Evolutionary conservation across 2,329 filamentous ascomycete species (phyloP).

Genomic region (Microdochium trichocladiopsis): DNA sequence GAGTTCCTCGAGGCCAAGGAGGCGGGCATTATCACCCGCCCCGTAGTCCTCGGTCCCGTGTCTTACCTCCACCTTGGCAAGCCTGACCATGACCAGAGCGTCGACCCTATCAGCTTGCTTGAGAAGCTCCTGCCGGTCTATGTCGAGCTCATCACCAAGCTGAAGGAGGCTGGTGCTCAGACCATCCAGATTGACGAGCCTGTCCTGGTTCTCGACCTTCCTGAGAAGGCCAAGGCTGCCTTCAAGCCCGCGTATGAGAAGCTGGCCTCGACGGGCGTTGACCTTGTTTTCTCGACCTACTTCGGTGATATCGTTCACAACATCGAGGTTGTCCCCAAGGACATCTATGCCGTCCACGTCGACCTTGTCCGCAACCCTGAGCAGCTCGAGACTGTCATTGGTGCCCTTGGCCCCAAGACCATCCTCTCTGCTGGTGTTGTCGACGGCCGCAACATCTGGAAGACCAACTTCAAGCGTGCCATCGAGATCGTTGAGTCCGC

Average conservation of each 20-base stretch:
- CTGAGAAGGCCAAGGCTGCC: conserved; percentile 82
- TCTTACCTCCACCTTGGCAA: conserved; percentile 97
- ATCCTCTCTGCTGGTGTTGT: conserved; percentile 93
- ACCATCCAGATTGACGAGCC: conserved; percentile 98
- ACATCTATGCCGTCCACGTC: conserved; percentile 80
- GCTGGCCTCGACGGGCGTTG: conserved; percentile 71
- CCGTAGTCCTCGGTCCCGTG: conserved; percentile 90
- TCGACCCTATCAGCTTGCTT: conserved; percentile 89
- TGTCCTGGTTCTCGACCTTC: conserved; percentile 89
- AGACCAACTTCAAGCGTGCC: conserved; percentile 96
- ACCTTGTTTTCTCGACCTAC: conserved; percentile 90
- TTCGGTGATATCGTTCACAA: conserved; percentile 99
- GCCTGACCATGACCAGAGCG: conserved; percentile 90
- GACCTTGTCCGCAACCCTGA: conserved; percentile 98
- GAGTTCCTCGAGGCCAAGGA: conserved; percentile 98
- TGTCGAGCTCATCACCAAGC: conserved; percentile 82
- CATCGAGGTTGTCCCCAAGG: conserved; percentile 78
- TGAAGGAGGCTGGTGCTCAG: conserved; percentile 95
- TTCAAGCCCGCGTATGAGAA: conserved; percentile 98
- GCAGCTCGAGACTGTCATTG: conserved; percentile 82
- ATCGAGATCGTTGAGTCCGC: conserved; percentile 87
- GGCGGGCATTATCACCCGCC: conserved; percentile 85
- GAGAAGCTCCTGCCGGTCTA: conserved; percentile 93
- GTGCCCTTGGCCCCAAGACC: conserved; percentile 80
- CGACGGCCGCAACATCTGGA: conserved; percentile 99